phyloP scores from a whole-genome alignment of 345 rosid genomes.

The Rhizophora mangle region DNA sequence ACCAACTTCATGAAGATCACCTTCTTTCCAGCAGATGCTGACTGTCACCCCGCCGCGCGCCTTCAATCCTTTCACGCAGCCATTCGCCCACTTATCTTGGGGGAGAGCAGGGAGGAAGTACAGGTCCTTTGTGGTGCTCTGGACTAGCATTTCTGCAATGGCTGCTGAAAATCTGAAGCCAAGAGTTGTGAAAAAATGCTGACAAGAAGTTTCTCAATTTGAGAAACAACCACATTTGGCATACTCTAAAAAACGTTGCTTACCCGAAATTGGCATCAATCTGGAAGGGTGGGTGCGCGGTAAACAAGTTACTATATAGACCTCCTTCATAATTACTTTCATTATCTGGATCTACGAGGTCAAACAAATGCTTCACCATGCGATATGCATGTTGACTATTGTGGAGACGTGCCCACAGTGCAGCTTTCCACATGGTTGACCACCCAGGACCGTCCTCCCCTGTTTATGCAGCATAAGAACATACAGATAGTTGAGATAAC shows the following conservation, averaged over 20 bases:
- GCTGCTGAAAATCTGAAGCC: slow-evolving; percentile 64
- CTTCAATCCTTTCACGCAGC: slow-evolving; percentile 66
- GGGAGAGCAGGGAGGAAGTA: slow-evolving; percentile 87
- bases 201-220: too few relatives aligned
- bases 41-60: slow-evolving; percentile 78
- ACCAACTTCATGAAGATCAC: slow-evolving; percentile 63
- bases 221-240: too few relatives aligned
- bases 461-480: slow-evolving; percentile 18
- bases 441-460: slow-evolving; percentile 98
- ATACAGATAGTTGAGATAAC: slow-evolving; percentile 5
- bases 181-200: not conserved
- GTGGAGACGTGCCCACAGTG: slow-evolving; percentile 81
- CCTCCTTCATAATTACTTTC: slow-evolving; percentile 68
- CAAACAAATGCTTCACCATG: slow-evolving; percentile 67
- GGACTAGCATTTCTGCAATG: slow-evolving; percentile 81
- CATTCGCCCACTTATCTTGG: slow-evolving; percentile 68
- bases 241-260: slow-evolving; percentile 6
- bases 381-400: slow-evolving; percentile 65
- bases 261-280: slow-evolving; percentile 98
- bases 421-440: slow-evolving; percentile 87
- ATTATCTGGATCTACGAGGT: slow-evolving; percentile 68
- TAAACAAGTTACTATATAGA: slow-evolving; percentile 79
- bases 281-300: slow-evolving; percentile 97
- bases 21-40: slow-evolving; percentile 65
- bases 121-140: slow-evolving; percentile 67